Evolutionary conservation across 345 rosid species (phyloP).

Genomic region (Euphorbia pulcherrima): DNA sequence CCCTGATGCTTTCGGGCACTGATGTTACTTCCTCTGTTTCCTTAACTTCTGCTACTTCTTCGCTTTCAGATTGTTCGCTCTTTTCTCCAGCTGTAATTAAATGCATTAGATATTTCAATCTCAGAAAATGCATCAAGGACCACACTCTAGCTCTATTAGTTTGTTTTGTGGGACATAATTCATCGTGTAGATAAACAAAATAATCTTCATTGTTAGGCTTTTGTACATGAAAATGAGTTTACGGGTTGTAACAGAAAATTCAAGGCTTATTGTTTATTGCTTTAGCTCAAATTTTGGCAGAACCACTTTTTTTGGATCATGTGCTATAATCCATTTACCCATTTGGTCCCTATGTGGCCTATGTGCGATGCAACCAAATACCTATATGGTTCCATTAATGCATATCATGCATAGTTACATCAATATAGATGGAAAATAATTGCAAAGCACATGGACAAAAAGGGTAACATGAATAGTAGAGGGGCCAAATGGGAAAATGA

Average conservation of each 20-base stretch:
- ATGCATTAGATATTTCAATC: slow-evolving; percentile 16
- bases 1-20: slow-evolving; percentile 39
- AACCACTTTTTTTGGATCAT: too few relatives aligned
- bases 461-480: too few relatives aligned
- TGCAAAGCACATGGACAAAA: too few relatives aligned
- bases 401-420: too few relatives aligned
- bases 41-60: slow-evolving; percentile 43
- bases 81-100: slow-evolving; percentile 40
- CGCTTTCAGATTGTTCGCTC: slow-evolving; percentile 46
- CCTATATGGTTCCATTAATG: too few relatives aligned
- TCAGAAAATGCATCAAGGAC: neutral
- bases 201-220: slow-evolving; percentile 1
- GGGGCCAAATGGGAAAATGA: too few relatives aligned
- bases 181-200: neutral
- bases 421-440: too few relatives aligned
- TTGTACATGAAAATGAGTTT: neutral
- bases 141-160: neutral
- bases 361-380: too few relatives aligned
- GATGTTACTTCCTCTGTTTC: slow-evolving; percentile 47
- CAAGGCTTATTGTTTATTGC: neutral
- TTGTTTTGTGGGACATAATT: too few relatives aligned
- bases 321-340: too few relatives aligned
- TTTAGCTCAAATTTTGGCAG: neutral
- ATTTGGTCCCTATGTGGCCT: too few relatives aligned
- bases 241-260: neutral